Evolutionary conservation across 208 protist genomes (phyloP).

Genomic region (Crithidia mellificae): DNA sequence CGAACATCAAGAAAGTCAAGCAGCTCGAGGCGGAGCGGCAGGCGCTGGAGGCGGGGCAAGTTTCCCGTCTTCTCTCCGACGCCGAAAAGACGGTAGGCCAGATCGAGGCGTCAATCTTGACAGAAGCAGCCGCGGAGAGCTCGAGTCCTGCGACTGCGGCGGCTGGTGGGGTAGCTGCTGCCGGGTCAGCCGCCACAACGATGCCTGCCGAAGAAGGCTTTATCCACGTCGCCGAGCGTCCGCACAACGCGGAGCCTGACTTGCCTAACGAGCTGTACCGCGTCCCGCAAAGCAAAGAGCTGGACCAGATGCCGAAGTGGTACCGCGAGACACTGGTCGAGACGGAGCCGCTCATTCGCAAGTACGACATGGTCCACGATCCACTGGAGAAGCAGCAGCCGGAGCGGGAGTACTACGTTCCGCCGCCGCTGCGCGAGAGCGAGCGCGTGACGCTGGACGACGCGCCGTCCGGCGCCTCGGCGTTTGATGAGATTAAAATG

Average conservation of each 20-base stretch:
- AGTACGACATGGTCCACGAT: conserved; percentile 80
- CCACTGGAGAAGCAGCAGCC: conserved; percentile 58
- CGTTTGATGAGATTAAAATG: conserved; percentile 87
- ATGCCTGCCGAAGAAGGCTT: conserved; percentile 37
- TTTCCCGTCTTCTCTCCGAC: neutral
- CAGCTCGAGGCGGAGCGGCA: conserved; percentile 42
- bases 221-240: conserved; percentile 63
- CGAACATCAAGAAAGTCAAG: conserved; percentile 65
- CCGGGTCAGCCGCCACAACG: neutral
- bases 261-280: conserved; percentile 75
- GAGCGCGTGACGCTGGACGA: conserved; percentile 81
- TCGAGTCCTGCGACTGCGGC: neutral
- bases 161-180: neutral
- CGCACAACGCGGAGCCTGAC: conserved; percentile 62
- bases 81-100: conserved; percentile 33
- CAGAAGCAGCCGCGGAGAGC: neutral
- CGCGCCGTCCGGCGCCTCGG: conserved; percentile 56
- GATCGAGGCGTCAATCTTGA: conserved; percentile 27
- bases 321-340: conserved; percentile 80
- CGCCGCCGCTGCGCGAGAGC: conserved; percentile 52
- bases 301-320: conserved; percentile 77
- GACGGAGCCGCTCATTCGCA: conserved; percentile 75
- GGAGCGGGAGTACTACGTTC: conserved; percentile 65
- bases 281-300: conserved; percentile 53
- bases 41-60: conserved; percentile 25